Conservation (phyloP, 2,329 filamentous ascomycete genomes). For the Colletotrichum viniferum region DNA sequence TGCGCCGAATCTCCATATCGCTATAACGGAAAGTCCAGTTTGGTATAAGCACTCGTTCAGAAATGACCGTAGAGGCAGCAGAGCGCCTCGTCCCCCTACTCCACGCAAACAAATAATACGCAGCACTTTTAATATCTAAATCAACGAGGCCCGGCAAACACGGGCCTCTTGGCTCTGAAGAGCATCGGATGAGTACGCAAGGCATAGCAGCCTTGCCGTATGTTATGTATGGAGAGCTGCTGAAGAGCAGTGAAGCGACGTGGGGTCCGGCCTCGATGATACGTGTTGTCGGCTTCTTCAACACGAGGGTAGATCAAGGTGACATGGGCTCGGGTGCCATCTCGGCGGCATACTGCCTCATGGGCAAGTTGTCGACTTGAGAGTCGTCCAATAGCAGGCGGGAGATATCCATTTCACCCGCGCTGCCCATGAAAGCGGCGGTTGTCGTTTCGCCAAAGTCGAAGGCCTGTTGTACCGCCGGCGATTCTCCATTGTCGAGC, state of each 20-base stretch:
- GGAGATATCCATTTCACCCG: constrained; percentile 67
- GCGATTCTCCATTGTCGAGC: constrained; percentile 31
- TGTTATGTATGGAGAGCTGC: background rate
- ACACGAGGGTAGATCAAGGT: background rate
- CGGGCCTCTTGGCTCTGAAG: background rate
- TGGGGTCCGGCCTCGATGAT: background rate
- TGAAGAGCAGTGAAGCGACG: background rate
- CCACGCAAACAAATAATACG: constrained; percentile 14
- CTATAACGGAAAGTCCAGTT: background rate
- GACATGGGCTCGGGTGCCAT: constrained; percentile 10
- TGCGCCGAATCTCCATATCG: constrained; percentile 15
- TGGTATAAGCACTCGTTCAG: constrained; percentile 17
- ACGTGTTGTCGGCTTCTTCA: background rate
- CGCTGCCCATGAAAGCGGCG: constrained; percentile 43
- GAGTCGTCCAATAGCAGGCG: constrained; percentile 62
- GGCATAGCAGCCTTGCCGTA: background rate
- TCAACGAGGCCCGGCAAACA: background rate
- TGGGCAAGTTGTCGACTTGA: constrained; percentile 29
- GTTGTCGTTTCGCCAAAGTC: constrained; percentile 49
- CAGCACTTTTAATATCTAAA: constrained; percentile 12
- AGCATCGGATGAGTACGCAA: background rate
- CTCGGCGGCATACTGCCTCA: constrained; percentile 31
- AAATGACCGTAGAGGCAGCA: constrained; percentile 15
- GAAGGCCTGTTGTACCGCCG: constrained; percentile 33
- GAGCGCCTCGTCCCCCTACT: background rate